Evolutionary conservation across 2,329 filamentous ascomycete species (phyloP), one percentile per base, ranked within the genome.

Genomic region (Diaporthe eres): DNA sequence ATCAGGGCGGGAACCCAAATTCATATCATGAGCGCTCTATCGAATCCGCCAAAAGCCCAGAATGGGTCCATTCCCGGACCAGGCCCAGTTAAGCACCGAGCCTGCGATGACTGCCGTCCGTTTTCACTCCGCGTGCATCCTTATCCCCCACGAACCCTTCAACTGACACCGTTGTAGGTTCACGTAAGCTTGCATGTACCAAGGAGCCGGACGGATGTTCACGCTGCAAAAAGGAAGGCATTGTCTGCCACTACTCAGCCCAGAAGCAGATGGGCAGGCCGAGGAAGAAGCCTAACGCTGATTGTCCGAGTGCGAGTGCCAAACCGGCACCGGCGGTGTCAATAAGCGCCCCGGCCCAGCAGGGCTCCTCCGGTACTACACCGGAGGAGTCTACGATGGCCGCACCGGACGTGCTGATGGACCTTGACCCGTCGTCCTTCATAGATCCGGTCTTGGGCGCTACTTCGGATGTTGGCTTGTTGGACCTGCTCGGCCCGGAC

Each of bases 91-190:
- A 92, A 91, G 80, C 90, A 90, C 77, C 87, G 90, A 65, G 91
- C 91, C 77, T 93, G 92, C 82, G 92, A 93, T 82, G 91, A 92
- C 82, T 93, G 92, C 83, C 88, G 92, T 93, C 87, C 83, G 90
- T 87, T 53, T 70, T 71, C 55, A 25, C n/a, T 34, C 71, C 44
- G 13, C 34, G 13, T 42, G 49, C 22, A 22, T 53, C 4, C 47
- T 70, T 7, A 19, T 34, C 10, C 39, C 34, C 17, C 31, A n/a
- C 79, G 77, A 81, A 79, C 28, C 81, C 82, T 81, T 82, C 75
- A 76, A 72, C 74, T 74, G 68, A 68, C 72, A 19, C 47, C 39
- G 4, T 75, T 22, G 9, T 76, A 93, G 91, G 92, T 79, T 85
- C 86, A 34, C 88, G 91, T 71, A 93, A 93, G 81, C 87, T 93